These are phyloP conservation scores for Staphylotrichum longicolle DNA, from an alignment of 495 filamentous ascomycete genomes.

Conservation along the genomic window DNA sequence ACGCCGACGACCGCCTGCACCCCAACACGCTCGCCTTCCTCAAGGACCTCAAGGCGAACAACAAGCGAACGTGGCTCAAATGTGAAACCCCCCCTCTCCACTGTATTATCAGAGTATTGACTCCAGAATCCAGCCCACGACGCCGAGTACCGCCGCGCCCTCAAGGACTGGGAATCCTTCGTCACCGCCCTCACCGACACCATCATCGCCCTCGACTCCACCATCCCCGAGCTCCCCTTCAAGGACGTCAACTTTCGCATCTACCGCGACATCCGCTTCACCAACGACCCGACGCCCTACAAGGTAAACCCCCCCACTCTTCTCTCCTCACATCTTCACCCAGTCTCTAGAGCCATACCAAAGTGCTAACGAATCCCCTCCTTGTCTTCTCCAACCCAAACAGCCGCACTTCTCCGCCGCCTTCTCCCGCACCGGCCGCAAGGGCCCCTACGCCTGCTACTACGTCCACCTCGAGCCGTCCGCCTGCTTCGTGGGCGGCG, in stretches of 20 bases:
- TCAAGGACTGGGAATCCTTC: slow-evolving; percentile 76
- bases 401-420: slow-evolving; percentile 75
- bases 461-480: slow-evolving; percentile 55
- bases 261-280: slow-evolving; percentile 77
- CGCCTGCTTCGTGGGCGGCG: slow-evolving; percentile 60
- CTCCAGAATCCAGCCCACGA: slow-evolving; percentile 58
- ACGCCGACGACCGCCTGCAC: slow-evolving; percentile 68
- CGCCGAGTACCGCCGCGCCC: slow-evolving; percentile 67
- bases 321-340: background rate
- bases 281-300: slow-evolving; percentile 77
- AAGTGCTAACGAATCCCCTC: no score
- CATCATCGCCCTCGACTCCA: slow-evolving; percentile 67
- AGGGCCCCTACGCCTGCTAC: slow-evolving; percentile 83
- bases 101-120: background rate
- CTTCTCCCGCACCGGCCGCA: slow-evolving; percentile 82
- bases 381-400: background rate
- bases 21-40: slow-evolving; percentile 81
- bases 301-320: slow-evolving; percentile 57
- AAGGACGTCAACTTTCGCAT: slow-evolving; percentile 87
- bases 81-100: slow-evolving; percentile 46
- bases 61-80: slow-evolving; percentile 80
- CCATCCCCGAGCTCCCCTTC: slow-evolving; percentile 75
- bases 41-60: slow-evolving; percentile 70
- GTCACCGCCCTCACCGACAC: slow-evolving; percentile 66
- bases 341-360: background rate